These are phyloP conservation scores for Carnegiea gigantea DNA, from an alignment of 179 eudicot genomes.

Conservation along the genomic window DNA sequence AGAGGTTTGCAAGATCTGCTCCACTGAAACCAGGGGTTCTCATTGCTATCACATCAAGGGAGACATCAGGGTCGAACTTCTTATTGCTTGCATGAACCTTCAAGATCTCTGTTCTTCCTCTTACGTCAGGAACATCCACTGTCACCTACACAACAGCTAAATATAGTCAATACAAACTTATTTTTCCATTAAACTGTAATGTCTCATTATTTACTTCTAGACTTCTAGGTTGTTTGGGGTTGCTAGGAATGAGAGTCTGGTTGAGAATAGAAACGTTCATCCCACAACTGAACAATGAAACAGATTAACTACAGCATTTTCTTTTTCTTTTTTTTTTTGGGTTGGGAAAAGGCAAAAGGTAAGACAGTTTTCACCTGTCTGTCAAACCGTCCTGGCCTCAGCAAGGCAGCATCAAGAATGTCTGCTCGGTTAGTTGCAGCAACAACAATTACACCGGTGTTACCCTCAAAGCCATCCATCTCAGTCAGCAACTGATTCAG, in stretches of 20 bases:
- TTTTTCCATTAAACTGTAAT: background rate
- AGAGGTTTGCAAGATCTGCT: constrained; percentile 95
- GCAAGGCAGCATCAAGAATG: constrained; percentile 90
- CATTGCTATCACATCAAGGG: constrained; percentile 94
- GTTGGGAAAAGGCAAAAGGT: background rate
- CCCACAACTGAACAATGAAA: background rate
- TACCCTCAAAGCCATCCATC: constrained; percentile 99
- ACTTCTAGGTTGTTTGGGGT: background rate
- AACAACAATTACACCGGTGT: constrained; percentile 88
- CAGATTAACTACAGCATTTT: background rate
- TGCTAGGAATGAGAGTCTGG: background rate
- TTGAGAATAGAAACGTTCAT: background rate
- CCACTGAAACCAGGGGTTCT: constrained; percentile 99
- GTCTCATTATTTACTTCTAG: background rate
- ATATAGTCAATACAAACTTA: background rate
- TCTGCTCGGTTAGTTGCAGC: constrained; percentile 98
- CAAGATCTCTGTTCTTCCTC: constrained; percentile 91
- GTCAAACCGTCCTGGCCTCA: constrained; percentile 97
- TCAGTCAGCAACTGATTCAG: constrained; percentile 95
- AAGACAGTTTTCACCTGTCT: constrained; percentile 62
- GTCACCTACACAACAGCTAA: constrained; percentile 51
- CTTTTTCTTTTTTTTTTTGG: background rate
- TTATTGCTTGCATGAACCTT: constrained; percentile 89
- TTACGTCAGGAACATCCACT: constrained; percentile 94
- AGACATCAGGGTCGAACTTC: constrained; percentile 86